These are phyloP conservation scores for Glutinoglossum americanum DNA, from an alignment of 495 filamentous ascomycete species.

Conservation along the genomic window DNA sequence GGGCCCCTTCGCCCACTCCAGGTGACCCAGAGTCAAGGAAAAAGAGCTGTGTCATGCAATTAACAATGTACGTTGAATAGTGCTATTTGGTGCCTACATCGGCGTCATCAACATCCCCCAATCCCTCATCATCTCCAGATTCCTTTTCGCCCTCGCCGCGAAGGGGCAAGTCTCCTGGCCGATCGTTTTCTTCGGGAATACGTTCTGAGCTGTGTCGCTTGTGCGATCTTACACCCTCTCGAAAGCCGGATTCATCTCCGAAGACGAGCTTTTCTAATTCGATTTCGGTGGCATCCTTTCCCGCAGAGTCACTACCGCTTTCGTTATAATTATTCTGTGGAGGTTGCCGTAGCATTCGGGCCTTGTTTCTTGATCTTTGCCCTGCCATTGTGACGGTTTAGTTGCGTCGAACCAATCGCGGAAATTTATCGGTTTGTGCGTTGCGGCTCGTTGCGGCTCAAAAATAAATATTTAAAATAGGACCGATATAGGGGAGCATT, in stretches of 20 bases:
- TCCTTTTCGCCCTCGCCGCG: constrained; percentile 12
- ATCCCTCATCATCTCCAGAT: constrained; percentile 16
- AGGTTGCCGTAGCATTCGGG: neutral
- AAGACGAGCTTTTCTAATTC: constrained; percentile 8
- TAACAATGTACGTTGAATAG: constrained; percentile 3
- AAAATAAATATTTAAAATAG: neutral
- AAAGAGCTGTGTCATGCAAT: constrained; percentile 30
- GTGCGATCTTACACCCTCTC: constrained; percentile 2
- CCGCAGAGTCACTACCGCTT: neutral
- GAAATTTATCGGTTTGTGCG: neutral
- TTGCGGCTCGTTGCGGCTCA: neutral
- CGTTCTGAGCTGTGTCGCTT: neutral
- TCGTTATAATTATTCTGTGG: neutral
- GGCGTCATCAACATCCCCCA: constrained; percentile 26
- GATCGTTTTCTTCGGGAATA: neutral
- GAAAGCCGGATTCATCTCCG: constrained; percentile 6
- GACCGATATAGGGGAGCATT: neutral
- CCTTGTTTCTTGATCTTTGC: neutral
- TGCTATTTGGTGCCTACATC: constrained; percentile 26
- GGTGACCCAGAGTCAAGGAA: constrained; percentile 40
- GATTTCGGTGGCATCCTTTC: constrained; percentile 7
- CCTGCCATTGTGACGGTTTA: neutral
- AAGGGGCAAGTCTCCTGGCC: neutral
- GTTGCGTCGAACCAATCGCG: neutral
- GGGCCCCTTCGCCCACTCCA: constrained; percentile 5